Evolutionary conservation across 768 basidiomycete genomes (phyloP), one percentile per base, ranked within the genome.

Genomic region (Tephrocybe sp.): DNA sequence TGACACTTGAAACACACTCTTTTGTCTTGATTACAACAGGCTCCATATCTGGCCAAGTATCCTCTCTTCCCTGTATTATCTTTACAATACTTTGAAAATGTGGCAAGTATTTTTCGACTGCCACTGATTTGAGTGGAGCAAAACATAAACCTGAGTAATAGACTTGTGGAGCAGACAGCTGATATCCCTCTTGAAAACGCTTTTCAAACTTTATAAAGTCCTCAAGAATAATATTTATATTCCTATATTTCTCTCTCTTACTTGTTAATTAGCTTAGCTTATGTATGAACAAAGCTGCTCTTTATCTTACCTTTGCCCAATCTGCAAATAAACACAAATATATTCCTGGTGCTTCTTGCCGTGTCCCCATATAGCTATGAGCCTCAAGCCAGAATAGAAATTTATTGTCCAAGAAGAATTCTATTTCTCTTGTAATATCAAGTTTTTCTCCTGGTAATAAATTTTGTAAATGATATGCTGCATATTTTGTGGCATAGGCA

Each of bases 401-500:
- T 14, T 49, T 36, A 6, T 23, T 3, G 8, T 52, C 16, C 12
- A 50, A 19, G 14, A 60, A 57, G 3, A 19, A 11, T 10, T 40
- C 10, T 1, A 45, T 38, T 16, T 9, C 31, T 35, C 48, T 38
- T 26, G 3, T 3, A 26, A 26, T 26, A 4, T 26, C 26, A 26
- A 26, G 3, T 4, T 26, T 4, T 26, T 26, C 26, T 26, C 26
- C 26, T 26, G 7, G 26, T 1, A n/a, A n/a, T n/a, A n/a, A n/a
- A 1, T 39, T 19, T 20, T 44, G n/a, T 3, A 60, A 16, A 43
- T 60, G 59, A 31, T 51, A 20, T 34, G 39, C 39, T 44, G 49
- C 50, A 45, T 49, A 49, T 7, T 32, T 32, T n/a, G 43, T 49
- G 5, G 53, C 32, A 48, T 60, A 60, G 1, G 13, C 23, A 13